Evolutionary conservation across 306 rosid species (phyloP), one percentile per base, ranked within the genome.

Genomic region (Glycine soja): DNA sequence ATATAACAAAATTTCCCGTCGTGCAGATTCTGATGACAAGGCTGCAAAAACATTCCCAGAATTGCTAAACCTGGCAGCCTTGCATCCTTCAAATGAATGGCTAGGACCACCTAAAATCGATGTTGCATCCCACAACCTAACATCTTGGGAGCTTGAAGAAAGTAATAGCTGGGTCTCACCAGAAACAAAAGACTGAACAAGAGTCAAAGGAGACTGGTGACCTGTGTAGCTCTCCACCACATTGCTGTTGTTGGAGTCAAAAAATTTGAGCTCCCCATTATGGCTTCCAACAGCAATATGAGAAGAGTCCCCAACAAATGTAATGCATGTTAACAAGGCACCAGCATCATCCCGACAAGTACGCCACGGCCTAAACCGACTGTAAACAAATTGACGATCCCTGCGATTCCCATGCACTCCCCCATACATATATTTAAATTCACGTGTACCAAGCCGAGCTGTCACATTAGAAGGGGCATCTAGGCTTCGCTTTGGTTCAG

Each of bases 311-410:
- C 91, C 90, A 53, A 93, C 90, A 88, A 96, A 96, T 51, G 96
- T 83, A 72, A 96, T 83, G 87, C 98, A 93, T 5, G 99, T 96
- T 80, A 96, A 88, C 15, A 93, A 92, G 57, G 91, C 83, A 78
- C 92, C 91, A n/a, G 86, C 85, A 73, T 92, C 95, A 63, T 96
- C 99, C 64, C 99, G 92, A 77, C 97, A 93, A 65, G 99, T 92
- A 48, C 99, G 83, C 99, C 99, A 93, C 2, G 98, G 98, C 85
- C 95, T 93, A 80, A 96, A 96, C 79, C 99, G 86, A 74, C 99
- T 96, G 86, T 88, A 96, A 79, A 96, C 93, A 88, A 96, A 90
- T 76, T 96, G 99, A 14, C 99, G 97, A 81, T 96, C 99, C 86
- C 90, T 89, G 43, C 97, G 97, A 82, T 91, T 96, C 51, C 99